Evolutionary conservation across 768 basidiomycete species (phyloP).

Genomic region (Phylloporus arenicola): DNA sequence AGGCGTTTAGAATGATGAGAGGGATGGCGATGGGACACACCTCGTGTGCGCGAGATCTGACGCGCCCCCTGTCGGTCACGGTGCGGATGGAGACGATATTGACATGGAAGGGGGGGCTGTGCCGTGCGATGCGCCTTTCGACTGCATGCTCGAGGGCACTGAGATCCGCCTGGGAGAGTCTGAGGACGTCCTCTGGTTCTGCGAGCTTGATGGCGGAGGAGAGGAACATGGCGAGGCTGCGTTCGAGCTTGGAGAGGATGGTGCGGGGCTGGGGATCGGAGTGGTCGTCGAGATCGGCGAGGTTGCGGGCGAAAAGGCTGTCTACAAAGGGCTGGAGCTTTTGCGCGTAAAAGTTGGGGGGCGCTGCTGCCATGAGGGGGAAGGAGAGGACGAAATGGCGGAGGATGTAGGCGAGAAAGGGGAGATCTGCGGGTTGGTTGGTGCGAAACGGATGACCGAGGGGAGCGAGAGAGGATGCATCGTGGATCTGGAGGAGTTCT

Average conservation of each 20-base stretch:
- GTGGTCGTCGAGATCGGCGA: slow-evolving; percentile 60
- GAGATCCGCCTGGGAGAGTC: slow-evolving; percentile 81
- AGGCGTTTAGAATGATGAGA: background rate
- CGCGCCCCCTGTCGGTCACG: slow-evolving; percentile 76
- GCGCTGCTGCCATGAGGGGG: slow-evolving; percentile 88
- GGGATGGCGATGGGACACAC: slow-evolving; percentile 39
- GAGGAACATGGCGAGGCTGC: slow-evolving; percentile 78
- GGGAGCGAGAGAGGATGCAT: slow-evolving; percentile 68
- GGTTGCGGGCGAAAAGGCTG: slow-evolving; percentile 74
- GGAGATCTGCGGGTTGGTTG: slow-evolving; percentile 69
- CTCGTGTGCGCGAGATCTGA: slow-evolving; percentile 84
- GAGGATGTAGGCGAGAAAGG: slow-evolving; percentile 86
- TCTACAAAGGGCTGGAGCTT: slow-evolving; percentile 94
- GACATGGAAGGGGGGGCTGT: slow-evolving; percentile 66
- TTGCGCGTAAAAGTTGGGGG: slow-evolving; percentile 85
- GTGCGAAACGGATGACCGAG: slow-evolving; percentile 83
- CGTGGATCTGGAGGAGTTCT: slow-evolving; percentile 66
- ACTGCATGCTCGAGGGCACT: slow-evolving; percentile 71
- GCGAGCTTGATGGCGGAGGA: slow-evolving; percentile 75
- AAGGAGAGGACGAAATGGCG: slow-evolving; percentile 68
- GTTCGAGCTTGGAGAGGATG: slow-evolving; percentile 73
- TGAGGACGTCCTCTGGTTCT: slow-evolving; percentile 85
- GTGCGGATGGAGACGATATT: slow-evolving; percentile 87
- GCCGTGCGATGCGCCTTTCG: slow-evolving; percentile 51
- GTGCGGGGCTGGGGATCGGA: slow-evolving; percentile 61